phyloP scores from a whole-genome alignment of 2,329 filamentous ascomycete genomes.

The Trichophyton mentagrophytes region DNA sequence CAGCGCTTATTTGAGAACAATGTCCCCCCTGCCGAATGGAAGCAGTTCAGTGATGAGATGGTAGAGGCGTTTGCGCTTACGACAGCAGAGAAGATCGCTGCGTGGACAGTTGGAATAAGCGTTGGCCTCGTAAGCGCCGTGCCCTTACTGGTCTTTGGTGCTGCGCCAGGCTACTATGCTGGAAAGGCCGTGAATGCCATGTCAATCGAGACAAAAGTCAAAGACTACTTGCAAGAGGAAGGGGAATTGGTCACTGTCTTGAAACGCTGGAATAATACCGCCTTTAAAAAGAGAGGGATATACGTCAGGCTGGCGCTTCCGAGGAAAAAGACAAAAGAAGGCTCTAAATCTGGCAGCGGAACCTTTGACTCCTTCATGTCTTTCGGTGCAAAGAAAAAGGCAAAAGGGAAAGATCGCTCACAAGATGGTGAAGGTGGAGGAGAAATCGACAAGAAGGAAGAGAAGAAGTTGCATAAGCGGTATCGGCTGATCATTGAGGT shows the following conservation, averaged over 20 bases:
- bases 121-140: constrained; percentile 7
- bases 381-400: constrained; percentile 1
- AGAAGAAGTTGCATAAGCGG: constrained; percentile 7
- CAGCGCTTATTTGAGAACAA: constrained; percentile 9
- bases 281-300: constrained; percentile 8
- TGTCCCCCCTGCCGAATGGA: constrained; percentile 10
- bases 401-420: not conserved
- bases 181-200: constrained; percentile 9
- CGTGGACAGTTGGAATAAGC: constrained; percentile 9
- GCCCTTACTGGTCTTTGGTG: constrained; percentile 5
- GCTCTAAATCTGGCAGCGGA: not conserved
- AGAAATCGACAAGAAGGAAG: constrained; percentile 5
- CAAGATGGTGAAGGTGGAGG: not conserved
- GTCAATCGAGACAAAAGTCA: constrained; percentile 9
- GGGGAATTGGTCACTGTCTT: constrained; percentile 9
- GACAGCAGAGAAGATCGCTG: constrained; percentile 7
- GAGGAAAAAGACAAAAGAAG: not conserved
- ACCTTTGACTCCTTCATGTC: constrained; percentile 1
- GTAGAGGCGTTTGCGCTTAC: constrained; percentile 6
- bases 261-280: constrained; percentile 8
- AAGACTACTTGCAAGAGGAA: constrained; percentile 4
- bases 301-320: constrained; percentile 6
- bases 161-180: constrained; percentile 10
- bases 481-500: constrained; percentile 8
- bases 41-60: constrained; percentile 9